Evolutionary conservation across 2,329 filamentous ascomycete species (phyloP).

Genomic region (Aspergillus novoparasiticus): DNA sequence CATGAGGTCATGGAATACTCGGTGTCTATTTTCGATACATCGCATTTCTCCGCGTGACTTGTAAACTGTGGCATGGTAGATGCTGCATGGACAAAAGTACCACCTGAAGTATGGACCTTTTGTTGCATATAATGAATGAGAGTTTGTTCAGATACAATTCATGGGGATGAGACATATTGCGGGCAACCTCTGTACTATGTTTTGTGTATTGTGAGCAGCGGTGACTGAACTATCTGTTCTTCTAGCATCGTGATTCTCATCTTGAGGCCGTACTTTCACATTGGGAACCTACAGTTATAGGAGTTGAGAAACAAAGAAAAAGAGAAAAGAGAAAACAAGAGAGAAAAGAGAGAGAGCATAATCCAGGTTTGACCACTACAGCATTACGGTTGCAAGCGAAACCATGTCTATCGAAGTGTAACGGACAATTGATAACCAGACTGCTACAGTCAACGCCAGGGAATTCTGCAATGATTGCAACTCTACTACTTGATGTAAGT

Average conservation of each 20-base stretch:
- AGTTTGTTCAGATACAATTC: not conserved
- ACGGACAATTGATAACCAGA: not conserved
- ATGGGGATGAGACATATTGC: not conserved
- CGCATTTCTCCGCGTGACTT: slow-evolving; percentile 10
- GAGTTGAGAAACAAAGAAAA: not conserved
- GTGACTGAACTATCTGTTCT: not conserved
- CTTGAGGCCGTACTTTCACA: too few species aligned
- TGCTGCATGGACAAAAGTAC: not conserved
- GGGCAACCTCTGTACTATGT: not conserved
- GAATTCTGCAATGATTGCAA: not conserved
- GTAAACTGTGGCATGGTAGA: not conserved
- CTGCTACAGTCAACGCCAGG: not conserved
- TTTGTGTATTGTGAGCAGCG: not conserved
- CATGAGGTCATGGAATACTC: not conserved
- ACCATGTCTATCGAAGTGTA: not conserved
- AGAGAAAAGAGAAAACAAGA: not conserved
- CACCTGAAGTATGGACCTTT: not conserved
- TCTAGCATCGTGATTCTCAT: not conserved
- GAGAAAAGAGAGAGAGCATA: too few species aligned
- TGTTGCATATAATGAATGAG: not conserved
- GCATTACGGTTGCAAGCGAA: not conserved
- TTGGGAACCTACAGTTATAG: not conserved
- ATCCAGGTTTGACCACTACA: not conserved
- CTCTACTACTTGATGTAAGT: not conserved
- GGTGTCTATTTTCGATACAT: slow-evolving; percentile 12